phyloP scores from a whole-genome alignment of 768 basidiomycete species.

The Calocybe gangraenosa region DNA sequence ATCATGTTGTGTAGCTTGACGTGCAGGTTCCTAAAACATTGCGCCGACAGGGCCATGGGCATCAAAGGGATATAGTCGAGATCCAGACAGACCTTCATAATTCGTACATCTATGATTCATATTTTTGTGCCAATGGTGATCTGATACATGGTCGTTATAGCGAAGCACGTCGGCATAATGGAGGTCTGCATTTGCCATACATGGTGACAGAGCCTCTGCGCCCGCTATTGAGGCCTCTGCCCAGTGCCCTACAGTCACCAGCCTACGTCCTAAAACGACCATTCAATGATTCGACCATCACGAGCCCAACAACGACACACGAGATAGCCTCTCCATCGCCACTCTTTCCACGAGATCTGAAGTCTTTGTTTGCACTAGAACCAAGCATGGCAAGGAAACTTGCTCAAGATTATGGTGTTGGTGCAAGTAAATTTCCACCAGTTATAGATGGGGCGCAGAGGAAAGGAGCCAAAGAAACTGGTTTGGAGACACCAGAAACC shows the following conservation, averaged over 20 bases:
- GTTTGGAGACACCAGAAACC: slow-evolving; percentile 7
- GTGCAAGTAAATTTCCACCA: slow-evolving; percentile 23
- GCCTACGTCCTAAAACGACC: slow-evolving; percentile 20
- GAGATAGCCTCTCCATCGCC: slow-evolving; percentile 34
- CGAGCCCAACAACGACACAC: slow-evolving; percentile 26
- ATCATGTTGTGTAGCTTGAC: slow-evolving; percentile 28
- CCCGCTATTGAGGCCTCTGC: slow-evolving; percentile 47
- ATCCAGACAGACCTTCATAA: slow-evolving; percentile 42
- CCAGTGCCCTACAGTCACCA: slow-evolving; percentile 44
- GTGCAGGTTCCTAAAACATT: slow-evolving; percentile 40
- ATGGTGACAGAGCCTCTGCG: slow-evolving; percentile 36
- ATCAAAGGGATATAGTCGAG: slow-evolving; percentile 39
- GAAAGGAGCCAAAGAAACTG: slow-evolving; percentile 8
- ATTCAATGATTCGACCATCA: slow-evolving; percentile 18
- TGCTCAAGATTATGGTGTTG: slow-evolving; percentile 41
- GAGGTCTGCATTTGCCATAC: slow-evolving; percentile 30
- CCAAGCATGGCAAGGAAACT: slow-evolving; percentile 36
- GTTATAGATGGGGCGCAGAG: slow-evolving; percentile 16
- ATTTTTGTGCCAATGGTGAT: neutral
- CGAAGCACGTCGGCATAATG: slow-evolving; percentile 43
- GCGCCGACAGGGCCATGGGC: slow-evolving; percentile 32
- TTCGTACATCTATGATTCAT: slow-evolving; percentile 31
- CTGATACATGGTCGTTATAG: slow-evolving; percentile 20
- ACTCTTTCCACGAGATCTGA: slow-evolving; percentile 43
- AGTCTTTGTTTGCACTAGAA: slow-evolving; percentile 38